Evolutionary conservation across 345 rosid species (phyloP), one percentile per base, ranked within the genome.

Genomic region (Dovyalis caffra): DNA sequence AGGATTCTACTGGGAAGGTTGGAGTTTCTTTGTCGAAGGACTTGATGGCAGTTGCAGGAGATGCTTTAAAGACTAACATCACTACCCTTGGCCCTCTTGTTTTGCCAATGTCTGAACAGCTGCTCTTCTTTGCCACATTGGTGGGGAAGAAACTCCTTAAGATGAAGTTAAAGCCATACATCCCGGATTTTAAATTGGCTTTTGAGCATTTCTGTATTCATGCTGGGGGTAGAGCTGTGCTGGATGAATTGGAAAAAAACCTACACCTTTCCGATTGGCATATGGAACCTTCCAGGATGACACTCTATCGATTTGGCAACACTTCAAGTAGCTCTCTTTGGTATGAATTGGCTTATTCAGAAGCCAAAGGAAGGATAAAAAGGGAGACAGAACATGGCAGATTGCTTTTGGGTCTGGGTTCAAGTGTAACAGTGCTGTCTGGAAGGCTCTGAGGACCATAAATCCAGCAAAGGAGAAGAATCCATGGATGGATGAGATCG

Each of bases 401-500:
- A 74, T 74, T 23, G 76, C 76, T 15, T 74, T 74, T 33, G 76
- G 76, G 33, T 74, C 76, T 64, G 76, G 76, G 12, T 74, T 74
- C 70, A 74, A 74, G 69, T 74, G 76, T 33, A 74, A 74, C 70
- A 74, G 76, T 74, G 76, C 76, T 14, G 76, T 64, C 32, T 68
- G 71, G 65, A 32, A 47, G 53, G 76, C 69, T 40, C 31, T 29
- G 58, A 53, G 71, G 74, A 81, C 78, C 0, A 62, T 83, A 26
- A 75, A 80, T 61, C 87, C 88, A 1, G 80, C 77, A 3, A 77
- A 83, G 76, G 90, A 87, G 83, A 87, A 83, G 72, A 87, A 69
- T 70, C 88, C 87, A 15, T 87, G 88, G 90, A 83, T 74, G 77
- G 87, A 85, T 26, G 90, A 87, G 82, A 82, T 87, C 66, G 70